Base-by-base conservation (phyloP, 345 rosid genomes). In the Anacardium occidentale region DNA sequence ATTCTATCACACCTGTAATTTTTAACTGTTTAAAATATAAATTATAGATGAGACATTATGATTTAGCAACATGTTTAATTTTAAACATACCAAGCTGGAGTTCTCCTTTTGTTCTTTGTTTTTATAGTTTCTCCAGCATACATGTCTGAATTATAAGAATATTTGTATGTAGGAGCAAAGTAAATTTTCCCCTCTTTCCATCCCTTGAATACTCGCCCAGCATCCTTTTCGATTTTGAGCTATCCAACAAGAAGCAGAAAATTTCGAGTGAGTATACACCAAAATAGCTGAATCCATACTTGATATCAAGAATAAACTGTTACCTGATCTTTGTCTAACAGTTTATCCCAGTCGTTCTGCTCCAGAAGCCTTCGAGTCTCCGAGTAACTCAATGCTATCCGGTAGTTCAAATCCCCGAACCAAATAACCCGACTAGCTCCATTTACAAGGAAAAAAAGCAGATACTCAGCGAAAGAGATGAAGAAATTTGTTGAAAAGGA, bases 151-250 rank as follows among this genome's bases (percentile, higher is more conserved):
- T 92, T 87, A 75, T 73, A 82, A 12, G 98, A 87, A 78, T 89
- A 95, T 74, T 95, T 95, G 80, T 95, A 95, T 2, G 99, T 95
- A 7, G 99, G 99, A 18, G 93, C 90, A 59, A 95, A 95, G 80
- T 68, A 79, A 70, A 95, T 95, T 79, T 88, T 89, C 24, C 94
- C 97, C 79, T 95, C 99, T 60, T 89, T 76, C 99, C 99, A 95
- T 74, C 93, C 94, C 74, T 77, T 80, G 73, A 95, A 95, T 56
- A 95, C 97, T 75, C 96, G 74, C 15, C 96, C 98, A 8, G 97
- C 89, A 42, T 95, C 96, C 80, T 87, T 88, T 82, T 92, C 97
- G 24, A 90, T 95, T 83, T 91, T 92, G 40, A 95, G 88, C 99
- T 95, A 78, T 65, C 22, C 68, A 66, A 60, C 57, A 63, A 60